Percentiles rank a stretch among this genome's conserved stretches.
Evolutionary conservation across 352 stramenopile species (phyloP).

Genomic region (Globisporangium canariense): DNA sequence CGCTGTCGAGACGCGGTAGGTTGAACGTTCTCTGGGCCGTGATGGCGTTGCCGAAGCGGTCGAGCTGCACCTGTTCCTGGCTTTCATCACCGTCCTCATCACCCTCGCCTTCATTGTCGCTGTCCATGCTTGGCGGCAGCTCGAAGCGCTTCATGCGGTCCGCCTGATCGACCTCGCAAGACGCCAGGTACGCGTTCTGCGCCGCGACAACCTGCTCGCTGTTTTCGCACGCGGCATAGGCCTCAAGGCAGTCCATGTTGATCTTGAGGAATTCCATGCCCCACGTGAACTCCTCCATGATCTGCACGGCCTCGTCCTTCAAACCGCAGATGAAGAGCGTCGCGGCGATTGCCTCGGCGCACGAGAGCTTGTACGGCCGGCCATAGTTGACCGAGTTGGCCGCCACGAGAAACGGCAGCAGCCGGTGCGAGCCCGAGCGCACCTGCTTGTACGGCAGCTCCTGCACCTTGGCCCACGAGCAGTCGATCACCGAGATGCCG

Average conservation of each 20-base stretch:
- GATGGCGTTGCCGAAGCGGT: constrained; percentile 9
- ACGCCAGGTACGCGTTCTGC: constrained; percentile 65
- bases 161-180: constrained; percentile 61
- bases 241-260: constrained; percentile 92
- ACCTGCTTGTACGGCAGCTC: constrained; percentile 96
- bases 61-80: constrained; percentile 21
- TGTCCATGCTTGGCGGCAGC: constrained; percentile 61
- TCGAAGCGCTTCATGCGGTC: constrained; percentile 48
- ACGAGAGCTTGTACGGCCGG: constrained; percentile 94
- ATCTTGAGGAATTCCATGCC: constrained; percentile 93
- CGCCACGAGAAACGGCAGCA: constrained; percentile 97
- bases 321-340: constrained; percentile 97
- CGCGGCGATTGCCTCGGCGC: constrained; percentile 95
- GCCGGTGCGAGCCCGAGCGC: constrained; percentile 90
- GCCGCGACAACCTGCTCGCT: constrained; percentile 73
- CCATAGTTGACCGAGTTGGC: constrained; percentile 99
- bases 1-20: constrained; percentile 19
- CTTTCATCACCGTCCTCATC: constrained; percentile 20
- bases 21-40: constrained; percentile 24
- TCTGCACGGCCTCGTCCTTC: constrained; percentile 79
- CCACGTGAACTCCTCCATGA: constrained; percentile 94
- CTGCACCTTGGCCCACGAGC: constrained; percentile 95
- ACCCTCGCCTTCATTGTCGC: constrained; percentile 35
- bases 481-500: constrained; percentile 96
- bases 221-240: constrained; percentile 72